Evolutionary conservation across 352 stramenopile genomes (phyloP), one percentile per base, ranked within the genome.

Genomic region (Saprolegnia diclina): DNA sequence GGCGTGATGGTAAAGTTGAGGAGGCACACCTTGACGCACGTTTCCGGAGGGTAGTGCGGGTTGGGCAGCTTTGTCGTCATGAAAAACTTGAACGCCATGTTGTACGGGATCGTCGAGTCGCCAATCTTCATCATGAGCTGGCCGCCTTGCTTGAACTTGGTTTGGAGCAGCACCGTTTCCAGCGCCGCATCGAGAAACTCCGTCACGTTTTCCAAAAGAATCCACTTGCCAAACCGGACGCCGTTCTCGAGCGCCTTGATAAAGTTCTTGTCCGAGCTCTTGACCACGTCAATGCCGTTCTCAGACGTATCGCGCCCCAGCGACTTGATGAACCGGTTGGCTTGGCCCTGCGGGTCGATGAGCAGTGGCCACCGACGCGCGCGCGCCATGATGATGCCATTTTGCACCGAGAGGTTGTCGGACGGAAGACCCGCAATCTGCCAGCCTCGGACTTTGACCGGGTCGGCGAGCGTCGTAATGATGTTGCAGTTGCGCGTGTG

Each of bases 41-140:
- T 94, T 61, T 97, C 91, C 0, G 91, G 91, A 4, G 91, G 86
- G 56, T 97, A 97, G 72, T 97, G 91, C 10, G 91, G 91, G 66
- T 97, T 97, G 5, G 87, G 85, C 32, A 97, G 77, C 72, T 97
- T 97, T 11, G 91, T 97, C 2, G 91, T 97, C 82, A 97, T 96
- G 75, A 94, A 97, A 71, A 97, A 97, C 0, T 87, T 80, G 65
- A 97, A 97, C 1, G 77, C 75, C 18, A 82, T 65, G 72, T 97
- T 96, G 78, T 96, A 97, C 9, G 91, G 91, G 40, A 97, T 92
- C 0, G 88, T 97, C 14, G 84, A 83, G 64, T 97, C 91, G 0
- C 91, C 91, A 9, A 97, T 87, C 71, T 95, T 94, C 79, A 97
- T 97, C 82, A 97, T 97, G 19, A 96, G 71, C 65, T 96, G 92